A percentile compares a stretch with the other conserved stretches of the same genome.
phyloP scores from a whole-genome alignment of 805 yeast species.

The Yarrowia bubula region DNA sequence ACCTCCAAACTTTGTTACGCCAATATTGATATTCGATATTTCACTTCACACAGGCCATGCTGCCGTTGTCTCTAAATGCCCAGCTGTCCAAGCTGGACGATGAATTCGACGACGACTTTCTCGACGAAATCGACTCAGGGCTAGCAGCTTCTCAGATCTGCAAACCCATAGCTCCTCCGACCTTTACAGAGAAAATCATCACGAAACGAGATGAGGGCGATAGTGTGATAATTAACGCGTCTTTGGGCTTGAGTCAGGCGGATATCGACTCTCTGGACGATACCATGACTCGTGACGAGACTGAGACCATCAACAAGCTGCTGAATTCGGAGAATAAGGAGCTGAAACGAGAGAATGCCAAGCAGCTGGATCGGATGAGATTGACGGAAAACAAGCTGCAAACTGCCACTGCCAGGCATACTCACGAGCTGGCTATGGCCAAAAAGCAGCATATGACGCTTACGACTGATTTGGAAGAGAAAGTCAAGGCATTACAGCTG shows the following conservation, averaged over 20 bases:
- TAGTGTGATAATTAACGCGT: not conserved
- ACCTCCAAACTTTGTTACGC: conserved; percentile 1
- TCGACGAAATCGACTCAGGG: conserved; percentile 11
- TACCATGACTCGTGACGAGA: not conserved
- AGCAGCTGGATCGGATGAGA: conserved; percentile 2
- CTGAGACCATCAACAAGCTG: not conserved
- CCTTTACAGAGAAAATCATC: not conserved
- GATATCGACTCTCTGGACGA: not conserved
- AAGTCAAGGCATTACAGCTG: not conserved
- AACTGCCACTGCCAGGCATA: not conserved
- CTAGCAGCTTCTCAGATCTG: not conserved
- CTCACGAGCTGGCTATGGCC: conserved; percentile 14
- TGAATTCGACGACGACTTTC: conserved; percentile 17
- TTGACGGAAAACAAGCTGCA: conserved; percentile 8
- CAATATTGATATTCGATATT: too few species aligned
- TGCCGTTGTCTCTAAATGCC: conserved; percentile 14
- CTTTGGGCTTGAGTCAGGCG: not conserved
- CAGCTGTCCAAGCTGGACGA: conserved; percentile 23
- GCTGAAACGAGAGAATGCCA: not conserved
- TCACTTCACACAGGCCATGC: not conserved
- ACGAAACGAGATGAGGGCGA: not conserved
- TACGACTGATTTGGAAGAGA: not conserved
- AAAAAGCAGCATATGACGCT: not conserved
- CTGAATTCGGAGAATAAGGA: not conserved
- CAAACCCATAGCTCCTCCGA: not conserved